Base-by-base conservation (phyloP, 345 rosid species). In the Draba incana region DNA sequence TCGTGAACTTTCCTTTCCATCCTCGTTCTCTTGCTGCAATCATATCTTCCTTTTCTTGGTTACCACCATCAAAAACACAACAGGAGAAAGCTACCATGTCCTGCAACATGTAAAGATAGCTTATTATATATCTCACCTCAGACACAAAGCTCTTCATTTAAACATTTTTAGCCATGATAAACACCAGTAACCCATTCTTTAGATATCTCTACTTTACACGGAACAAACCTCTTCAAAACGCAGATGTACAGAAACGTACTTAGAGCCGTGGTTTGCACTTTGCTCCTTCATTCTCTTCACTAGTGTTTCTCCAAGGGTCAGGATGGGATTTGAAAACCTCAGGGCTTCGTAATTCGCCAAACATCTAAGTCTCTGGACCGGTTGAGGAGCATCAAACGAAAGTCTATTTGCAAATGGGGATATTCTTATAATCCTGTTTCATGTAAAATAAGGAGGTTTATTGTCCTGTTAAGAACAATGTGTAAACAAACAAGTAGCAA, bases 51-150 rank as follows among this genome's bases (percentile, higher is more conserved):
- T 76, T 85, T 85, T 95, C 99, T 75, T 86, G 85, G 68, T 75
- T 81, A 37, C 98, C 99, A 47, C 99, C 99, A 81, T 89, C 99
- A 83, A 89, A 95, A 67, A 95, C 79, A 72, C 99, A 95, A 75
- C 99, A 95, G 65, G 99, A 95, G 80, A 95, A 95, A 78, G 99
- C 99, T 72, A 95, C 99, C 99, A 95, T 92, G 82, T 95, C 99
- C 99, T 95, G 84, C 45, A 72, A 42, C 33, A 69, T 68, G 13
- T 57, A 44, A 2, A 54, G 41, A 48, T 48, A 55, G 23, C 58
- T 38, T 39, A 62, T 38, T 39, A 45, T 6, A 35, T 41, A 35
- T 28, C 35, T 58, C 23, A 48, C 27, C 42, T 48, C 25, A 24
- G 24, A 42, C 15, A 61, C 38, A 69, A 51, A 59, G 57, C 61